phyloP scores from a whole-genome alignment of 192 early-diverging fungal species.

The Phlyctochytrium planicorne region DNA sequence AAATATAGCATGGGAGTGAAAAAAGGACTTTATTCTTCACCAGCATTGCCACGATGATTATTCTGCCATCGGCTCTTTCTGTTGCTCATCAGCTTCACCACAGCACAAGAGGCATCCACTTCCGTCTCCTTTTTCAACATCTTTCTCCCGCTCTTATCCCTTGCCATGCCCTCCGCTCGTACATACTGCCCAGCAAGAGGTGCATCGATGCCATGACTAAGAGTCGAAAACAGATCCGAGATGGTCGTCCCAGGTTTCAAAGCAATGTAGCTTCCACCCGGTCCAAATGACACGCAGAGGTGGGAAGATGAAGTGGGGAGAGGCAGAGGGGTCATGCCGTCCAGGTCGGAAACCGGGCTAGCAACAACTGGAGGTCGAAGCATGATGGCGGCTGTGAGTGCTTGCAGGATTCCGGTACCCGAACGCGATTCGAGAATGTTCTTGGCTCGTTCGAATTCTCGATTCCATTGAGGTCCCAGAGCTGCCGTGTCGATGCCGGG shows the following conservation, averaged over 20 bases:
- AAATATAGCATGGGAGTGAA: no score
- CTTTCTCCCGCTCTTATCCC: slow-evolving; percentile 5
- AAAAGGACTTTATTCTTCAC: no score
- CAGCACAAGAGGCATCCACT: slow-evolving; percentile 9
- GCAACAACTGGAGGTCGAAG: slow-evolving; percentile 21
- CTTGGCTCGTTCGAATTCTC: slow-evolving; percentile 11
- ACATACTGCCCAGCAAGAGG: slow-evolving; percentile 27
- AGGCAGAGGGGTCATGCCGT: not conserved
- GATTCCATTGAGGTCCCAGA: not conserved
- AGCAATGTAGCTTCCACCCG: slow-evolving; percentile 3
- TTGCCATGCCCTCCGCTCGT: slow-evolving; percentile 13
- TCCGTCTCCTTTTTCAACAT: slow-evolving; percentile 23
- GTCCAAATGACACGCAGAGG: not conserved
- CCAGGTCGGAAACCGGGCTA: slow-evolving; percentile 28
- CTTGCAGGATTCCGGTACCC: slow-evolving; percentile 20
- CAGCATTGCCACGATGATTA: not conserved
- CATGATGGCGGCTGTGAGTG: slow-evolving; percentile 30
- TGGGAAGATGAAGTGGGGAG: not conserved
- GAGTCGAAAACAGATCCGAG: slow-evolving; percentile 16
- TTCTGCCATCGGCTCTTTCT: slow-evolving; percentile 32
- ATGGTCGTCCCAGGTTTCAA: slow-evolving; percentile 33
- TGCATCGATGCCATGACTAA: slow-evolving; percentile 18
- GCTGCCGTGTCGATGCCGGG: not conserved
- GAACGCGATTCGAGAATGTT: slow-evolving; percentile 3
- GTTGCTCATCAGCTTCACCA: slow-evolving; percentile 29